These are phyloP conservation scores for Coemansia sp. DNA, from an alignment of 192 early-diverging fungal genomes.

Conservation along the genomic window DNA sequence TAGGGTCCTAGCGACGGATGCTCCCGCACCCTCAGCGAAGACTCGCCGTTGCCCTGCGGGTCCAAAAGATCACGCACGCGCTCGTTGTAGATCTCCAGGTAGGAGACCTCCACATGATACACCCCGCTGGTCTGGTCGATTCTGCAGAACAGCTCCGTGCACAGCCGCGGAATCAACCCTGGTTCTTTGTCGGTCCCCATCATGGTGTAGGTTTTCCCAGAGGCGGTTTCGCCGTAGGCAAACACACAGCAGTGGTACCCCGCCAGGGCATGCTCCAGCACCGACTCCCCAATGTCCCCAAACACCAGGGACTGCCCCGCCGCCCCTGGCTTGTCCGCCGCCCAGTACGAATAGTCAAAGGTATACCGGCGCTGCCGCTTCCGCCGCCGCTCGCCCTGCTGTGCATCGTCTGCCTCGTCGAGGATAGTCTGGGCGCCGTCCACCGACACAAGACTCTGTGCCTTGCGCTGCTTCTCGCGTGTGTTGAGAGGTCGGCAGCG, in stretches of 20 bases:
- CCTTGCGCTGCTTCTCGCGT: slow-evolving; percentile 60
- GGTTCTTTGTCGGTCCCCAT: slow-evolving; percentile 57
- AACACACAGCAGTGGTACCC: slow-evolving; percentile 94
- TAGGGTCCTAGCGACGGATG: slow-evolving; percentile 78
- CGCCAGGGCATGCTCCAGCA: slow-evolving; percentile 79
- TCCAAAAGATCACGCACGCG: slow-evolving; percentile 75
- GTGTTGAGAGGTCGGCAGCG: slow-evolving; percentile 73
- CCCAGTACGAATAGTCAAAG: slow-evolving; percentile 91
- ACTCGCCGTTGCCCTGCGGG: too few relatives aligned
- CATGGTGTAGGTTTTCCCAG: slow-evolving; percentile 63
- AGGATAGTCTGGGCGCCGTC: slow-evolving; percentile 66
- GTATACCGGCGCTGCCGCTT: slow-evolving; percentile 57
- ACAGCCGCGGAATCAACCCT: slow-evolving; percentile 84
- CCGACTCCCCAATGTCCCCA: slow-evolving; percentile 64
- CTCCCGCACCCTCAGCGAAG: slow-evolving; percentile 75
- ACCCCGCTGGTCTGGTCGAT: slow-evolving; percentile 46
- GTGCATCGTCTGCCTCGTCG: not conserved
- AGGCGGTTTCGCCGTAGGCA: slow-evolving; percentile 63
- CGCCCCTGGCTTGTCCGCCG: slow-evolving; percentile 54
- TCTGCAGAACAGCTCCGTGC: slow-evolving; percentile 68
- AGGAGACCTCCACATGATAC: slow-evolving; percentile 73
- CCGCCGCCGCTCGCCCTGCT: slow-evolving; percentile 1
- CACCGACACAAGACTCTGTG: slow-evolving; percentile 65
- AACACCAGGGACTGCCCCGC: slow-evolving; percentile 75
- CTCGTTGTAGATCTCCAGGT: slow-evolving; percentile 92